Conservation (phyloP, 192 early-diverging fungal genomes). For the Diversispora eburnea region DNA sequence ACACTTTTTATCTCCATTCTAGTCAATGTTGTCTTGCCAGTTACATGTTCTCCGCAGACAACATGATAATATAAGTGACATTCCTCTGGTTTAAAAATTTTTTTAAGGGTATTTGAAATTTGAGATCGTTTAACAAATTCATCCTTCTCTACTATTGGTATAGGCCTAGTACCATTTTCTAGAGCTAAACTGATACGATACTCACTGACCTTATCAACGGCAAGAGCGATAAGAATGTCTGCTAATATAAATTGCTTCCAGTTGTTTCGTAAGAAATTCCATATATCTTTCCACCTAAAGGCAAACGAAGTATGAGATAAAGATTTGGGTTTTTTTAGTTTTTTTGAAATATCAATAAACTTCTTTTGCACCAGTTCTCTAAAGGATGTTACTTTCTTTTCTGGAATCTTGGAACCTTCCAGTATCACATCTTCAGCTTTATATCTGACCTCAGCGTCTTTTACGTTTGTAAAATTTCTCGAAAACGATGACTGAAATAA, state of each 20-base stretch:
- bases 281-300: not conserved
- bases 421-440: not conserved
- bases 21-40: conserved; percentile 24
- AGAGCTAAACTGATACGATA: not conserved
- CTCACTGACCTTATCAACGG: not conserved
- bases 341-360: conserved; percentile 1
- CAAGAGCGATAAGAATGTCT: not conserved
- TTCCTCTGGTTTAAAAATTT: conserved; percentile 16
- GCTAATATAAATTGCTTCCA: not conserved
- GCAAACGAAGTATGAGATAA: not conserved
- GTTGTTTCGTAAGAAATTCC: not conserved
- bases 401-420: not conserved
- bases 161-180: conserved; percentile 15
- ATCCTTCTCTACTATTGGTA: not conserved
- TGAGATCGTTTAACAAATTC: conserved; percentile 1
- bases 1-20: conserved; percentile 4
- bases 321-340: not conserved
- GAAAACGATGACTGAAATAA: conserved; percentile 13
- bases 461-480: conserved; percentile 13
- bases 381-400: not conserved
- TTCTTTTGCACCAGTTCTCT: conserved; percentile 3
- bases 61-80: not conserved
- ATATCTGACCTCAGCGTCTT: not conserved
- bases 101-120: not conserved
- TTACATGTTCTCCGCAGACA: conserved; percentile 22